A percentile compares a stretch with the other conserved stretches of the same genome.
Evolutionary conservation across 139 green algal genomes (phyloP).

Genomic region (Coelastrella sp.): DNA sequence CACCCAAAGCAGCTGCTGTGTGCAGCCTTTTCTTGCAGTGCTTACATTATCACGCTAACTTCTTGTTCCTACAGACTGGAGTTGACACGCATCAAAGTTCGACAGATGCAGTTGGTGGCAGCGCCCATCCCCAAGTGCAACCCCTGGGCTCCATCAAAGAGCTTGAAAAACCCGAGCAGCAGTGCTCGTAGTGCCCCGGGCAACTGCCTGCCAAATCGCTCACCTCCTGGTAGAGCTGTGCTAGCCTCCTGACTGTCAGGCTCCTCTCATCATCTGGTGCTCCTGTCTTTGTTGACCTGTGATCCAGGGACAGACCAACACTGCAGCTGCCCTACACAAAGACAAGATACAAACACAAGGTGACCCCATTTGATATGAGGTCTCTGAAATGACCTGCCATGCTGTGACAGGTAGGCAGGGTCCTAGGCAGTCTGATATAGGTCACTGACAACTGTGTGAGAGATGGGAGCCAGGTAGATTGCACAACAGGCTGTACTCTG

Average conservation of each 20-base stretch:
- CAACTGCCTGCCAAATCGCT: background rate
- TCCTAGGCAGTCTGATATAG: too few relatives aligned
- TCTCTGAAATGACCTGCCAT: too few relatives aligned
- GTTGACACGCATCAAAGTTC: too few relatives aligned
- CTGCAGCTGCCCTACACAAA: conserved; percentile 15
- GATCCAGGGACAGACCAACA: conserved; percentile 17
- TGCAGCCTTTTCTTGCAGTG: too few relatives aligned
- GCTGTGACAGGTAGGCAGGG: too few relatives aligned
- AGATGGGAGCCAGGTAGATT: too few relatives aligned
- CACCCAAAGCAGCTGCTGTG: too few relatives aligned
- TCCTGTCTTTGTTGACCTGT: conserved; percentile 23
- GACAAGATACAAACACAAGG: background rate
- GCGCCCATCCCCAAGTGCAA: background rate
- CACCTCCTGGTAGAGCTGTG: conserved; percentile 21
- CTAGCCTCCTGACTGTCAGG: conserved; percentile 12
- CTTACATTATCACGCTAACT: too few relatives aligned
- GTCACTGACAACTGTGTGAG: too few relatives aligned
- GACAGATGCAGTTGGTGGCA: background rate
- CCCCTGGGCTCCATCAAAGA: background rate
- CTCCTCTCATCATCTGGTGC: conserved; percentile 25
- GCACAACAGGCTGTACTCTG: too few relatives aligned
- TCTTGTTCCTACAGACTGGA: too few relatives aligned
- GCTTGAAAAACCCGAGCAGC: background rate
- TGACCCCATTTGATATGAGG: background rate
- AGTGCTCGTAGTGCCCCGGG: background rate